phyloP scores from a whole-genome alignment of 257 asterid genomes.

The Nicotiana noctiflora region DNA sequence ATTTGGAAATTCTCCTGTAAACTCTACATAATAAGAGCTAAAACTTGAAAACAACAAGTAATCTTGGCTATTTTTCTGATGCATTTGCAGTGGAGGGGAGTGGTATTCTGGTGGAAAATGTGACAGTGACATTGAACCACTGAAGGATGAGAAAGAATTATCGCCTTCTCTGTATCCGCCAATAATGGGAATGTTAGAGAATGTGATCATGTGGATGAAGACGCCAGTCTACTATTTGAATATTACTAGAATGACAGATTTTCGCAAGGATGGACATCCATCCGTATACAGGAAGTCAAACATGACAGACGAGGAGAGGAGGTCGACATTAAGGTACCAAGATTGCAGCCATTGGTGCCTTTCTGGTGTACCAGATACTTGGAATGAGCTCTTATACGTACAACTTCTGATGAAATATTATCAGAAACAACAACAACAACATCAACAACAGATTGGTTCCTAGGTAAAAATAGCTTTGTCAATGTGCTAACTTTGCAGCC shows the following conservation, averaged over 20 bases:
- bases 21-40: background rate
- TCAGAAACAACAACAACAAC: too few species aligned
- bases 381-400: conserved; percentile 72
- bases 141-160: conserved; percentile 37
- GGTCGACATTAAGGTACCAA: conserved; percentile 33
- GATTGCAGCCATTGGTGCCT: conserved; percentile 96
- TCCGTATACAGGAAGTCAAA: conserved; percentile 66
- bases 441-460: too few species aligned
- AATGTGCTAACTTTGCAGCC: too few species aligned
- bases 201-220: conserved; percentile 49
- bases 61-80: background rate
- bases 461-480: too few species aligned
- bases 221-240: conserved; percentile 58
- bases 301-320: conserved; percentile 20
- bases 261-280: conserved; percentile 78
- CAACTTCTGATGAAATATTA: conserved; percentile 34
- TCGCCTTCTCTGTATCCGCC: conserved; percentile 50
- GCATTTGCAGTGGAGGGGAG: conserved; percentile 72
- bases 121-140: conserved; percentile 62
- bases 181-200: conserved; percentile 60
- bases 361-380: conserved; percentile 86
- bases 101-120: conserved; percentile 95
- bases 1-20: background rate
- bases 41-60: background rate
- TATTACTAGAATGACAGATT: conserved; percentile 72